Conservation (phyloP, 2,329 filamentous ascomycete species). For the Claviceps citrina region DNA sequence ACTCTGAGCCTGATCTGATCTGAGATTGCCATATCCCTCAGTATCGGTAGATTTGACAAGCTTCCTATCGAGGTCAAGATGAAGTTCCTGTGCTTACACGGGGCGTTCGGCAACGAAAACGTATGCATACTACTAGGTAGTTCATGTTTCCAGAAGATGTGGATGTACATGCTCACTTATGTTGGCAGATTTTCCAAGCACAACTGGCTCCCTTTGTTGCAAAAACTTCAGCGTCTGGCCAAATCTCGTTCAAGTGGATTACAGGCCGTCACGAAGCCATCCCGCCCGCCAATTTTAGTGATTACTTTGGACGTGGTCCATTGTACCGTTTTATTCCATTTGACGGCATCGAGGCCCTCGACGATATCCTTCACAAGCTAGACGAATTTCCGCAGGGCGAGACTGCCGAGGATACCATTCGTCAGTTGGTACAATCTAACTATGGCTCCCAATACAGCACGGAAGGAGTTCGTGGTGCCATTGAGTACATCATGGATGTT, state of each 20-base stretch:
- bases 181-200: conserved; percentile 36
- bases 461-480: conserved; percentile 6
- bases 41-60: too few relatives aligned
- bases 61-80: conserved; percentile 22
- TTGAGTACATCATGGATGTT: conserved; percentile 25
- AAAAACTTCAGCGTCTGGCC: conserved; percentile 8
- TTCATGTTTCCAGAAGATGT: neutral
- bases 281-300: conserved; percentile 38
- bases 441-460: neutral
- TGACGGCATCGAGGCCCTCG: conserved; percentile 25
- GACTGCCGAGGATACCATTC: conserved; percentile 40
- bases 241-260: conserved; percentile 30
- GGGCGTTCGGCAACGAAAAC: conserved; percentile 41
- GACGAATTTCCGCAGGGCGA: conserved; percentile 37
- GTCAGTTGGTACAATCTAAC: conserved; percentile 26
- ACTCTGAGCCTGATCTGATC: too few relatives aligned
- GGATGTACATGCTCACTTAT: neutral
- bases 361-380: conserved; percentile 34
- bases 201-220: conserved; percentile 27
- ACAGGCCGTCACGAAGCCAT: conserved; percentile 33
- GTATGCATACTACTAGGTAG: conserved; percentile 25
- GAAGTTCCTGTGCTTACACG: conserved; percentile 42
- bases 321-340: conserved; percentile 40
- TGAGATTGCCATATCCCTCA: too few relatives aligned
- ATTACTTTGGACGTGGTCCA: conserved; percentile 40